Percentiles rank a stretch among this genome's conserved stretches.
Evolutionary conservation across 371 early-diverging fungal species (phyloP).

Genomic region (Mucor plumbeus): DNA sequence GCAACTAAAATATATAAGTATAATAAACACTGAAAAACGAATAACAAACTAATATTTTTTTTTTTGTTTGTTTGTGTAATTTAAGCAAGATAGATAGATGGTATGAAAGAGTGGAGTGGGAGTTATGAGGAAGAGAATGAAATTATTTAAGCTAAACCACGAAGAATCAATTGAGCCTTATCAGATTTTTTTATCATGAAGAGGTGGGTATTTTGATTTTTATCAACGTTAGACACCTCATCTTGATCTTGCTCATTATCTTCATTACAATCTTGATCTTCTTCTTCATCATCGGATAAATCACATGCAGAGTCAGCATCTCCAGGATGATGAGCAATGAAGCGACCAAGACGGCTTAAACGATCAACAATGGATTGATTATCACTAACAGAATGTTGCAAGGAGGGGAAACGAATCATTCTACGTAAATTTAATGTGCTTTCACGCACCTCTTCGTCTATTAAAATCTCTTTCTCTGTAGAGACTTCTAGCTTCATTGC

Average conservation of each 20-base stretch:
- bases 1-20: no score
- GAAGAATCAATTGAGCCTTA: conserved; percentile 44
- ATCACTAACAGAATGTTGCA: conserved; percentile 28
- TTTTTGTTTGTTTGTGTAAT: no score
- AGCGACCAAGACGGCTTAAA: conserved; percentile 33
- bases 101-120: no score
- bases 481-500: conserved; percentile 21
- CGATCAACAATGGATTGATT: conserved; percentile 40
- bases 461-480: conserved; percentile 16
- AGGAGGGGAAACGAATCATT: conserved; percentile 42
- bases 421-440: conserved; percentile 29
- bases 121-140: no score
- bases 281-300: conserved; percentile 20
- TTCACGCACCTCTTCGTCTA: conserved; percentile 24
- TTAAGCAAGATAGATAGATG: no score
- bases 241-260: neutral
- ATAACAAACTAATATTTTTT: no score
- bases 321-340: conserved; percentile 28
- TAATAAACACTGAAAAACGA: no score
- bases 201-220: conserved; percentile 9
- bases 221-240: conserved; percentile 7
- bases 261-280: conserved; percentile 16
- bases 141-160: conserved; percentile 31
- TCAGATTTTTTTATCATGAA: conserved; percentile 31
- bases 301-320: conserved; percentile 37